Evolutionary conservation across 768 basidiomycete species (phyloP).

Genomic region (Atractiella rhizophila): DNA sequence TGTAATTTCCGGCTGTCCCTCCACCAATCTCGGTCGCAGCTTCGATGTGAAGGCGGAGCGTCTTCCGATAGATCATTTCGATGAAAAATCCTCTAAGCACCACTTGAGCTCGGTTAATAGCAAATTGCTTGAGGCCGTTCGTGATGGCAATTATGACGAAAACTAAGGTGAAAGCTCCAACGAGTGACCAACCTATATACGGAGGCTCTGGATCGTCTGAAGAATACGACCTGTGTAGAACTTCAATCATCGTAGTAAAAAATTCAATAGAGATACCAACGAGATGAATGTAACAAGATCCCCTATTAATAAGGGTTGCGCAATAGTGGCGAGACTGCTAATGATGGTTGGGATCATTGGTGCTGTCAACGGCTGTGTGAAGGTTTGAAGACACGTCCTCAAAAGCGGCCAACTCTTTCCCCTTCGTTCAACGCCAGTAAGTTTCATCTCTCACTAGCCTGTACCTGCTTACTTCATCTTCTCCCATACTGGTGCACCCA

Average conservation of each 20-base stretch:
- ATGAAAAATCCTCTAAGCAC: constrained; percentile 4
- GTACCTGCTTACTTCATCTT: not conserved
- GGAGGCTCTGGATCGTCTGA: constrained; percentile 1
- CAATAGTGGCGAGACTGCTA: constrained; percentile 1
- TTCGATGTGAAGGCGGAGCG: not conserved
- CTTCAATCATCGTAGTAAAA: too few relatives aligned
- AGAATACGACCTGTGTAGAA: not conserved
- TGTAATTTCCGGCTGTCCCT: not conserved
- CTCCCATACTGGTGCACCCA: not conserved
- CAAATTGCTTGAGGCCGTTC: not conserved
- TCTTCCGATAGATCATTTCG: constrained; percentile 5
- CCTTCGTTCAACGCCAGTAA: not conserved
- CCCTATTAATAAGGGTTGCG: constrained; percentile 3
- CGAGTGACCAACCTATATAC: constrained; percentile 1
- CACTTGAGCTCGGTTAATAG: not conserved
- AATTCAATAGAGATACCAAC: too few relatives aligned
- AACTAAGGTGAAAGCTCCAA: constrained; percentile 1
- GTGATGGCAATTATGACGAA: too few relatives aligned
- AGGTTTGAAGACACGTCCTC: constrained; percentile 2
- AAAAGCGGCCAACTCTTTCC: constrained; percentile 1
- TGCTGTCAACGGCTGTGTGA: not conserved
- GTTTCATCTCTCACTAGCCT: not conserved
- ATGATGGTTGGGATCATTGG: constrained; percentile 2
- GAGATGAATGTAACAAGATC: constrained; percentile 2
- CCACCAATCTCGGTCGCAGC: constrained; percentile 4